Conservation (phyloP, 1,284 basidiomycete genomes). For the Sporisorium reilianum region DNA sequence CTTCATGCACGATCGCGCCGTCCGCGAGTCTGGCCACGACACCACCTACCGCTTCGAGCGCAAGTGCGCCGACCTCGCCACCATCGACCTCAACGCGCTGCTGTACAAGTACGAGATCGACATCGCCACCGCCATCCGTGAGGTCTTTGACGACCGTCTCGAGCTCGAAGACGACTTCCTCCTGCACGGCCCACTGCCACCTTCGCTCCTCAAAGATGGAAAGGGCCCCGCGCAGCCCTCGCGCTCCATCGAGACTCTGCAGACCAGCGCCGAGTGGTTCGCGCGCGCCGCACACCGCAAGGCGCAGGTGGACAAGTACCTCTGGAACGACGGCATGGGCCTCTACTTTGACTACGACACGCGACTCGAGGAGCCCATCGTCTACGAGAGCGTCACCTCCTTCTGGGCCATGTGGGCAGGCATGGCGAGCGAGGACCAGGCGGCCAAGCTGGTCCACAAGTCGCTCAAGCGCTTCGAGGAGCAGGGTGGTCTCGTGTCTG, state of each 20-base stretch:
- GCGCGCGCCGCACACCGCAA: constrained; percentile 64
- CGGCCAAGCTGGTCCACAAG: constrained; percentile 87
- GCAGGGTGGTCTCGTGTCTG: constrained; percentile 92
- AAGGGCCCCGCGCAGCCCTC: constrained; percentile 71
- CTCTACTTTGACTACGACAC: constrained; percentile 98
- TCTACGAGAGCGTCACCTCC: constrained; percentile 94
- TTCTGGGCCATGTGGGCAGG: constrained; percentile 99
- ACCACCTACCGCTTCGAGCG: constrained; percentile 98
- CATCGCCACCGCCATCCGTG: constrained; percentile 79
- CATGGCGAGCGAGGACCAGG: constrained; percentile 93
- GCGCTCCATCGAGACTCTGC: constrained; percentile 74
- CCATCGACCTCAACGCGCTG: constrained; percentile 90
- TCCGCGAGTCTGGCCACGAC: constrained; percentile 87
- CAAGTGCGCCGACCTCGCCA: constrained; percentile 89
- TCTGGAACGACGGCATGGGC: constrained; percentile 93
- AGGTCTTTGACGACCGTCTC: constrained; percentile 91
- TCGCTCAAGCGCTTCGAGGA: constrained; percentile 96
- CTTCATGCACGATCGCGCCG: constrained; percentile 94
- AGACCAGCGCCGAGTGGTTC: constrained; percentile 66
- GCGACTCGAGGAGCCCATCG: constrained; percentile 85
- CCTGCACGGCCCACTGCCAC: constrained; percentile 54
- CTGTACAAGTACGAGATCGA: constrained; percentile 76
- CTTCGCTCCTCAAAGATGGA: constrained; percentile 40
- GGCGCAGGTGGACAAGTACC: constrained; percentile 90
- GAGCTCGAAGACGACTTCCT: constrained; percentile 89